Conservation (phyloP, 495 filamentous ascomycete species). For the Aspergillus sclerotiicarbonarius region DNA sequence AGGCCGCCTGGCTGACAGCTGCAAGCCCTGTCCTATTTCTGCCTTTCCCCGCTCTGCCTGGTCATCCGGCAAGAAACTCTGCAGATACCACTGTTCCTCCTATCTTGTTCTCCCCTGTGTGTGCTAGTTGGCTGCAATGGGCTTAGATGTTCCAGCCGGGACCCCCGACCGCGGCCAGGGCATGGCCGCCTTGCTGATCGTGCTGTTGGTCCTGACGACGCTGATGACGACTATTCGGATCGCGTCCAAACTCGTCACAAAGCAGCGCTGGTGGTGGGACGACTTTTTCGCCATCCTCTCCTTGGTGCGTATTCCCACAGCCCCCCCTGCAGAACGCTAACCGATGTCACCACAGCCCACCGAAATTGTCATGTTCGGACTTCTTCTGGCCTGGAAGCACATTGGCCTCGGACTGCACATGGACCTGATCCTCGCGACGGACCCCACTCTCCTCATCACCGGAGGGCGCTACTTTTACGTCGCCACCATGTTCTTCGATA, state of each 20-base stretch:
- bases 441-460: neutral
- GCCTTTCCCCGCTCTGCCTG: no score
- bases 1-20: no score
- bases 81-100: no score
- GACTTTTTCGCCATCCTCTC: neutral
- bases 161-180: neutral
- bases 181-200: neutral
- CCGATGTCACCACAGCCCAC: neutral
- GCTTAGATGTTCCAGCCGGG: neutral
- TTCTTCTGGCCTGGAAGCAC: neutral
- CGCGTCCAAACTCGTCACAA: neutral
- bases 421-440: neutral
- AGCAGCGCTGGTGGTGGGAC: slow-evolving; percentile 1
- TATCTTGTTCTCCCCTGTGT: no score
- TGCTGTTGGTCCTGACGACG: neutral
- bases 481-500: no score
- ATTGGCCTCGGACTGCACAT: neutral
- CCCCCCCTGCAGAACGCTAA: neutral
- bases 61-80: no score
- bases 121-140: no score
- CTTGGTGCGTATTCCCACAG: neutral
- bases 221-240: neutral
- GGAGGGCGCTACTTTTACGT: neutral
- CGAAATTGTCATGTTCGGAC: neutral
- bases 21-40: no score